Conservation (phyloP, 2,329 filamentous ascomycete species). For the Akanthomyces dipterigenus region DNA sequence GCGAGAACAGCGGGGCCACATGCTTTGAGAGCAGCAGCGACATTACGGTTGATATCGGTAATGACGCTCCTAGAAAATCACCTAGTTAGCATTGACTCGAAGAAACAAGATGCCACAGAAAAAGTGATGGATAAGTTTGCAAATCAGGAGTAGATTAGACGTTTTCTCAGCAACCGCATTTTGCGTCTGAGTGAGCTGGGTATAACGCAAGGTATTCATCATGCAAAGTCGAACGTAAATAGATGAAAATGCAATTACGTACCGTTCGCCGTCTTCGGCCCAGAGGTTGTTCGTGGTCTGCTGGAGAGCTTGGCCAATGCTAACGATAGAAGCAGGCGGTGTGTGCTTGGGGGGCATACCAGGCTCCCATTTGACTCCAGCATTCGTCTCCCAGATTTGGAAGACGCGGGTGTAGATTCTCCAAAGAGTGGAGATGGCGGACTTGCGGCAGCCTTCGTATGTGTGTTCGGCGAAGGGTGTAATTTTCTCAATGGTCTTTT, state of each 20-base stretch:
- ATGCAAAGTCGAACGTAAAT: slow-evolving; percentile 33
- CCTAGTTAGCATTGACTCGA: slow-evolving; percentile 34
- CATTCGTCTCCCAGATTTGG: slow-evolving; percentile 69
- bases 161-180: slow-evolving; percentile 85
- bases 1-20: slow-evolving; percentile 82
- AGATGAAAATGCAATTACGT: slow-evolving; percentile 40
- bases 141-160: slow-evolving; percentile 35
- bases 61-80: slow-evolving; percentile 62
- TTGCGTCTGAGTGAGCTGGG: slow-evolving; percentile 99
- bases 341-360: slow-evolving; percentile 77
- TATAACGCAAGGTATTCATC: slow-evolving; percentile 92
- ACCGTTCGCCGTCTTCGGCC: slow-evolving; percentile 90
- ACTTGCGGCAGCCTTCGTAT: slow-evolving; percentile 91
- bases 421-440: slow-evolving; percentile 85
- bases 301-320: slow-evolving; percentile 80
- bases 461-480: slow-evolving; percentile 77
- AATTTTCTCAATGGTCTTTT: slow-evolving; percentile 78
- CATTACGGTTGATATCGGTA: slow-evolving; percentile 90
- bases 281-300: slow-evolving; percentile 78
- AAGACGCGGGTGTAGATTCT: slow-evolving; percentile 88
- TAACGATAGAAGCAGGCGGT: slow-evolving; percentile 71
- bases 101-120: slow-evolving; percentile 13
- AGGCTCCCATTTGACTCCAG: slow-evolving; percentile 77
- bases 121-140: slow-evolving; percentile 20
- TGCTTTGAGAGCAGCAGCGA: slow-evolving; percentile 82